phyloP scores from a whole-genome alignment of 805 yeast genomes.

The Candida ficus region DNA sequence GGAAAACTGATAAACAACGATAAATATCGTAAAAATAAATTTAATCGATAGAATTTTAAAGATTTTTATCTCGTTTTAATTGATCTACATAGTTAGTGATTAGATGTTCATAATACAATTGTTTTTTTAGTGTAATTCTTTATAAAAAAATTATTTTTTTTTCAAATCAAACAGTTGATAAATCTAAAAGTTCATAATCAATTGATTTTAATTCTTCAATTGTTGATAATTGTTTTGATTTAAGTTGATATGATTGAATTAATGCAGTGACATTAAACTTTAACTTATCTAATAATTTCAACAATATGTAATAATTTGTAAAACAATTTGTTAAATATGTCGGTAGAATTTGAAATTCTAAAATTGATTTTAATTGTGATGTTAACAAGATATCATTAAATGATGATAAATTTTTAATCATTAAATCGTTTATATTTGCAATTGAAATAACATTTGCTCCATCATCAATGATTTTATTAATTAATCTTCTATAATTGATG shows the following conservation, averaged over 20 bases:
- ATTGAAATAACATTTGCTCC: background rate
- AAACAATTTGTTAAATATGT: conserved; percentile 7
- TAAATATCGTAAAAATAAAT: too few relatives aligned
- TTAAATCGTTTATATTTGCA: background rate
- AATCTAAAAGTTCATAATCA: background rate
- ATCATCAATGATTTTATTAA: conserved; percentile 4
- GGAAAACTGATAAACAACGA: too few relatives aligned
- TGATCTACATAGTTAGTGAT: too few relatives aligned
- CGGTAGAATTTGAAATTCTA: conserved; percentile 8
- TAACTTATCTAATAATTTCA: conserved; percentile 3
- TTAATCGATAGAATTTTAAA: too few relatives aligned
- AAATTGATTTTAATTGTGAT: conserved; percentile 1
- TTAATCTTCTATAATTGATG: conserved; percentile 4
- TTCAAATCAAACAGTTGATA: too few relatives aligned
- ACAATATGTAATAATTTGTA: conserved; percentile 4
- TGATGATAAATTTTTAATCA: background rate
- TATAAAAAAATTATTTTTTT: too few relatives aligned
- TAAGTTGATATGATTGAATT: conserved; percentile 5
- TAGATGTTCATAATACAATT: too few relatives aligned
- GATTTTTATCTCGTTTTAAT: too few relatives aligned
- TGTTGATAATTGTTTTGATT: conserved; percentile 2
- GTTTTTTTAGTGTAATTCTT: too few relatives aligned
- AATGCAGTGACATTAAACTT: conserved; percentile 6
- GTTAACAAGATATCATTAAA: conserved; percentile 6
- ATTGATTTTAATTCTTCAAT: conserved; percentile 1